These are phyloP conservation scores for Erigeron canadensis DNA, from an alignment of 129 eudicot genomes.

Conservation along the genomic window DNA sequence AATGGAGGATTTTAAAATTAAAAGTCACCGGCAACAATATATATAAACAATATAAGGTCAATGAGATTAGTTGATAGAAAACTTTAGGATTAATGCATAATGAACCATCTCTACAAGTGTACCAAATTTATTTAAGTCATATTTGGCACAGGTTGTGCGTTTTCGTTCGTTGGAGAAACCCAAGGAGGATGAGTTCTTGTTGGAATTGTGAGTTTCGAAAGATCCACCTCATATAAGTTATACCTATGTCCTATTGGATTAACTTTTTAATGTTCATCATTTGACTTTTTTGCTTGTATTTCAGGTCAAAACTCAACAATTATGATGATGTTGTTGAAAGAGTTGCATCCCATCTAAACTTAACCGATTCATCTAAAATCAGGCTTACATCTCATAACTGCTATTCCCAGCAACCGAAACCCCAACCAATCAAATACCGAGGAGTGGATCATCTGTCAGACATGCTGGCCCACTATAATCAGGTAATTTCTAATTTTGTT, in stretches of 20 bases:
- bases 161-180: conserved; percentile 82
- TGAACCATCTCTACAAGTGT: conserved; percentile 3
- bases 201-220: conserved; percentile 59
- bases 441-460: conserved; percentile 70
- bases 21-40: too few relatives aligned
- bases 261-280: background rate
- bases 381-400: conserved; percentile 92
- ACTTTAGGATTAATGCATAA: background rate
- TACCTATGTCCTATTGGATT: background rate
- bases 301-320: conserved; percentile 73
- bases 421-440: conserved; percentile 72
- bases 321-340: conserved; percentile 84
- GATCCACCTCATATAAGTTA: background rate
- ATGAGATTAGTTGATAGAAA: background rate
- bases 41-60: too few relatives aligned
- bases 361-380: conserved; percentile 74
- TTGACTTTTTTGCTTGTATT: conserved; percentile 3
- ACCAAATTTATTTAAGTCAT: background rate
- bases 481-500: conserved; percentile 42
- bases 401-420: conserved; percentile 89
- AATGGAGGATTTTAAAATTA: too few relatives aligned
- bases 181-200: conserved; percentile 76
- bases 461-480: conserved; percentile 85
- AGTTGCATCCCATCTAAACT: conserved; percentile 58
- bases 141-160: conserved; percentile 56